Evolutionary conservation across 148 eudicot species (phyloP), one percentile per base, ranked within the genome.

Genomic region (Rhododendron williamsianum): DNA sequence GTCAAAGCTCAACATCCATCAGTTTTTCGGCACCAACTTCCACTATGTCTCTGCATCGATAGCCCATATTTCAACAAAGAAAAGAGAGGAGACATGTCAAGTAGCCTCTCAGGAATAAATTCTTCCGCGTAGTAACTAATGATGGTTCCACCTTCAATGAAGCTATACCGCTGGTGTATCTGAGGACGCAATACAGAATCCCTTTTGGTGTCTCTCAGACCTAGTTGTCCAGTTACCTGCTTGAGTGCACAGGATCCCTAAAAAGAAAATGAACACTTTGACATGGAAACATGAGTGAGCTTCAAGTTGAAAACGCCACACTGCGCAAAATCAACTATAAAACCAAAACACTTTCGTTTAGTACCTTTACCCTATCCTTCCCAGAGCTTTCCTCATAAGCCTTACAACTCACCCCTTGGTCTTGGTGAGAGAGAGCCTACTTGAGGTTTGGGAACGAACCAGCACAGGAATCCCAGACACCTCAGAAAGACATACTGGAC

Each of bases 81-180:
- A 80, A 15, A 27, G 43, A 51, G 33, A 45, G 54, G 81, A 78
- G 65, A 80, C 82, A 80, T 46, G 65, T 80, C 65, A 49, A 30
- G 56, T 78, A 46, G 56, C 33, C 56, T 46, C 78, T 36, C 45
- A 38, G 46, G 38, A 73, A 4, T 43, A 77, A 79, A 48, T 80
- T 48, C 63, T 80, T n/a, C n/a, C 13, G 11, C 30, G 6, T 3
- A 49, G 52, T 51, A 81, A 69, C 69, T 81, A 18, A 9, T 51
- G 63, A 43, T 30, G 82, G 82, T 48, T 78, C 36, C 54, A 21
- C 82, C 82, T 80, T 81, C 69, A 54, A 81, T 80, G 67, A 80
- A 80, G 60, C 6, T 21, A 9, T 77, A n/a, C 38, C 21, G 48
- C 33, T 23, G 81, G 13, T n/a, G 19, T 49, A 23, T 10, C 10